A percentile compares a stretch with the other conserved stretches of the same genome.
phyloP scores from a whole-genome alignment of 805 yeast genomes.

The Lipomyces japonicus region DNA sequence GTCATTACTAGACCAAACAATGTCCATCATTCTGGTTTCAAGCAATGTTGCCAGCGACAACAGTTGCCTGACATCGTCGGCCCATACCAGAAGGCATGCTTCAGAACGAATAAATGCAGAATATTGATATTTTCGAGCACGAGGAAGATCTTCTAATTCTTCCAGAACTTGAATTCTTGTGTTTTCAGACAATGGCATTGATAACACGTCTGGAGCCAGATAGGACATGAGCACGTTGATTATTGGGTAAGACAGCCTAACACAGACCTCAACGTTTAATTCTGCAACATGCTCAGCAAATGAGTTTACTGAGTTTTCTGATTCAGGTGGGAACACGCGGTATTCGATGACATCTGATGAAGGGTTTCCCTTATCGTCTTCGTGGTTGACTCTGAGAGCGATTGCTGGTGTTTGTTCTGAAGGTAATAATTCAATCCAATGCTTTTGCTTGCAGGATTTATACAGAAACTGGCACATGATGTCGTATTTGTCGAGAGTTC shows the following conservation, averaged over 20 bases:
- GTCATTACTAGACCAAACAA: constrained; percentile 17
- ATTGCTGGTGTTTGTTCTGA: constrained; percentile 4
- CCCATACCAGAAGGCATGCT: constrained; percentile 18
- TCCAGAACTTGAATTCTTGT: constrained; percentile 22
- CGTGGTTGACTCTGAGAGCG: constrained; percentile 10
- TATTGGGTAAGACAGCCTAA: constrained; percentile 12
- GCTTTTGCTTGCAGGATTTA: constrained; percentile 11
- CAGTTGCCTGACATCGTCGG: constrained; percentile 13
- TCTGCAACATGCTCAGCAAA: constrained; percentile 17
- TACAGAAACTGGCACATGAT: constrained; percentile 20
- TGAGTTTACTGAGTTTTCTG: neutral
- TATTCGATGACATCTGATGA: constrained; percentile 3
- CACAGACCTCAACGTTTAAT: constrained; percentile 17
- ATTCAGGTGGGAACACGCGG: constrained; percentile 9
- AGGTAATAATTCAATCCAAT: constrained; percentile 17
- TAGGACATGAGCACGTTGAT: constrained; percentile 16
- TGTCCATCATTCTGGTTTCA: constrained; percentile 20
- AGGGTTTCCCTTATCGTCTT: neutral
- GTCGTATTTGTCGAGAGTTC: constrained; percentile 16
- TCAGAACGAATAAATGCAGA: constrained; percentile 18
- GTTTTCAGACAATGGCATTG: constrained; percentile 18
- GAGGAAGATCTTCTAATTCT: constrained; percentile 16
- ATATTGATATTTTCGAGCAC: constrained; percentile 19
- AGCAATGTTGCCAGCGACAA: constrained; percentile 10
- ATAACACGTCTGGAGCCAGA: constrained; percentile 7